Evolutionary conservation across 2,329 filamentous ascomycete species (phyloP), one percentile per base, ranked within the genome.

Genomic region (Falciphora oryzae): DNA sequence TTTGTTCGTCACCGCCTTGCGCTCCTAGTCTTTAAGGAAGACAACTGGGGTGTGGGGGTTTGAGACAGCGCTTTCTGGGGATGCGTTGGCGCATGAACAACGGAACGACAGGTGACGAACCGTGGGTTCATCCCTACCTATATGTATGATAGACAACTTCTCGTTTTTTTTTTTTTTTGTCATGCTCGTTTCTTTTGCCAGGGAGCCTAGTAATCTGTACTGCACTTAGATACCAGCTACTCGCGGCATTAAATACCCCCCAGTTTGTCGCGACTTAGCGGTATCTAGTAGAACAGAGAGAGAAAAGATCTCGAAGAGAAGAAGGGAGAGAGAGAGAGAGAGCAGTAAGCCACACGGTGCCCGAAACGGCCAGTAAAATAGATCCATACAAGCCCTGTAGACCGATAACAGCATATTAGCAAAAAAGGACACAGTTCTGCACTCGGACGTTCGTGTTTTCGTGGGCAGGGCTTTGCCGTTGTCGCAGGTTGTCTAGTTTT

Each of bases 1-100:
- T 91, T 97, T 73, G 86, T 93, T 64, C 83, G 95, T 69, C 95
- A 99, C 79, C 87, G 86, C 67, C 84, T 97, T 69, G 95, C 95
- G 59, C 79, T 96, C 72, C 81, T 95, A 69, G 85, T 99, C 69
- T 99, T 99, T 81, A 89, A 90, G 75, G 87, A 90, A 74, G 95
- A 99, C 78, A 99, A 99, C 75, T 80, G 82, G 79, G 81, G 80
- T 67, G 77, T 79, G 35, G 5, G n/a, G 50, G 27, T 58, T 18
- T 53, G 22, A 53, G 44, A 2, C 44, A 4, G n/a, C 22, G 44
- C 44, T 22, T 22, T 25, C 44, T n/a, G 18, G 44, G 22, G n/a
- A 6, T 25, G 44, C 3, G 44, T 22, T 22, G 22, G 10, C 44
- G 22, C n/a, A 25, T 11, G 44, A 53, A 53, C 22, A n/a, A 11